phyloP scores from a whole-genome alignment of 768 basidiomycete genomes.

The Thelephora ganbajun region DNA sequence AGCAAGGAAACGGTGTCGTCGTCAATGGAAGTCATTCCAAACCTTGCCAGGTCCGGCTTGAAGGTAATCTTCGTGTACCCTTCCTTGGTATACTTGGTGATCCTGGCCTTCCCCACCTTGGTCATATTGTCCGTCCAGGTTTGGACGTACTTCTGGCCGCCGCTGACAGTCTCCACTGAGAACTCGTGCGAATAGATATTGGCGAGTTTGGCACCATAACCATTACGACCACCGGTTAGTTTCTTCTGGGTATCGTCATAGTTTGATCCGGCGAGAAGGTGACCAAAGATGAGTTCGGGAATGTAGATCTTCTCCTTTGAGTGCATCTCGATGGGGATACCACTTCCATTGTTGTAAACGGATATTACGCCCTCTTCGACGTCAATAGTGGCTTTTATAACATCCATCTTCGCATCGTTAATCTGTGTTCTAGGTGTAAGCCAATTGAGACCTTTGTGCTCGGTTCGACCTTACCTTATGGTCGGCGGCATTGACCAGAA shows the following conservation, averaged over 20 bases:
- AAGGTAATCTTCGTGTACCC: conserved; percentile 92
- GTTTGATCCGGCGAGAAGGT: conserved; percentile 88
- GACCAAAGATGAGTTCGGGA: conserved; percentile 94
- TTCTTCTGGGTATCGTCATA: conserved; percentile 99
- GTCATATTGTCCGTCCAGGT: conserved; percentile 92
- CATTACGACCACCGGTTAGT: conserved; percentile 95
- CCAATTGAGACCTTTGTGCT: neutral
- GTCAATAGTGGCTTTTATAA: conserved; percentile 79
- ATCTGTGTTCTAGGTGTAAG: conserved; percentile 35
- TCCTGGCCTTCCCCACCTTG: conserved; percentile 77
- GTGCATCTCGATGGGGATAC: conserved; percentile 96
- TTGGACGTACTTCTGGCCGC: conserved; percentile 85
- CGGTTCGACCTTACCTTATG: conserved; percentile 62
- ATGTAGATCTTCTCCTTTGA: conserved; percentile 88
- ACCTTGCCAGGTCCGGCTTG: conserved; percentile 81
- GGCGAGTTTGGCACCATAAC: conserved; percentile 94
- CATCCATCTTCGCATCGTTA: conserved; percentile 85
- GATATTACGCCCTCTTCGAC: conserved; percentile 75
- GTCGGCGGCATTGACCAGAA: conserved; percentile 96
- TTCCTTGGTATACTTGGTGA: conserved; percentile 82
- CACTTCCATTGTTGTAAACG: conserved; percentile 89
- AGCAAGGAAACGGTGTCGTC: conserved; percentile 81
- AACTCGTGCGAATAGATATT: conserved; percentile 98
- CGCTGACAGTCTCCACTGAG: conserved; percentile 84
- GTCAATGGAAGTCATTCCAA: conserved; percentile 87